Base-by-base conservation (phyloP, 306 rosid species). In the Trifolium fragiferum region DNA sequence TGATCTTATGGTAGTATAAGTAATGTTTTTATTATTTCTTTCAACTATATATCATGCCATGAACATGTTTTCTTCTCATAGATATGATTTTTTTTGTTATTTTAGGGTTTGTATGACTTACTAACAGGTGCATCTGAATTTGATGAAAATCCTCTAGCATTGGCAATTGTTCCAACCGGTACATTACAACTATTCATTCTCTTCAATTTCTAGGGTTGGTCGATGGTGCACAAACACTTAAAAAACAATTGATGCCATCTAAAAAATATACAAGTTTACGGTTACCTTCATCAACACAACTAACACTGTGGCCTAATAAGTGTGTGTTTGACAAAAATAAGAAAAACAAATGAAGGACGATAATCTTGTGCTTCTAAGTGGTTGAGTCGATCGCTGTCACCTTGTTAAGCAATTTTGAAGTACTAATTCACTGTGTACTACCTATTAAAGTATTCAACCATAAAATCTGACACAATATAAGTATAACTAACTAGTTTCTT, bases 111-210 rank as follows among this genome's bases (percentile, higher is more conserved):
- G 82, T 68, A 67, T 68, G 87, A 84, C 80, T 77, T 84, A 71
- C 50, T 84, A 16, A 80, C 84, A 4, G 87, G 82, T 73, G 87
- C 82, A 47, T 73, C 82, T 68, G 84, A 84, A 73, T 84, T 73
- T 58, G 87, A 84, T 32, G 74, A 76, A 46, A 68, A 80, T 21
- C 38, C 84, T n/a, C 69, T 68, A 10, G 51, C 80, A 73, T 13
- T 65, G 33, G 67, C 78, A 49, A 12, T 73, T 72, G 78, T 80
- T 23, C 77, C 80, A 73, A 16, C 58, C 5, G 84, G 84, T 84
- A 60, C 6, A 3, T 21, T 60, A 60, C 21, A 30, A 30, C 40
- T 59, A 30, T 15, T 15, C 43, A 27, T 15, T 60, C 21, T 16
- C 57, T 49, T 49, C 57, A 18, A 51, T 51, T 44, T 44, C 50